These are phyloP conservation scores for Scleroderma citrinum DNA, from an alignment of 768 basidiomycete genomes.

Conservation along the genomic window DNA sequence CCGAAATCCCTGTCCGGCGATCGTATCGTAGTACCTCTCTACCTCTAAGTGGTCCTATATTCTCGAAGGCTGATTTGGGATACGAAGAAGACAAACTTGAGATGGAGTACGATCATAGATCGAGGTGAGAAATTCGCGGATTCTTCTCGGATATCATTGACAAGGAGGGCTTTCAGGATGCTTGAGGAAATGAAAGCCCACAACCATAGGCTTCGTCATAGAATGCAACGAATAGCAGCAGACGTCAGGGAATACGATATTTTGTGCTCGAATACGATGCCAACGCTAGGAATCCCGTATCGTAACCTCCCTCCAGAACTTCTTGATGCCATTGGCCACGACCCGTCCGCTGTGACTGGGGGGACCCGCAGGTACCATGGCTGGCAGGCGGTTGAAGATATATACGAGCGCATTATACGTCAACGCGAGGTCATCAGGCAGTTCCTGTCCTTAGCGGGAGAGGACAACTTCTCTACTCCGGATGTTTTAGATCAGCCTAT, in stretches of 20 bases:
- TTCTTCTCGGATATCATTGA: not conserved
- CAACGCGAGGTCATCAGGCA: conserved; percentile 51
- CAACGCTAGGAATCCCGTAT: conserved; percentile 42
- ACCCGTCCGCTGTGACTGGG: conserved; percentile 71
- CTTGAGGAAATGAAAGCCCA: conserved; percentile 53
- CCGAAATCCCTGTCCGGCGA: conserved; percentile 1
- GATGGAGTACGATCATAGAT: conserved; percentile 48
- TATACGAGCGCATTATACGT: conserved; percentile 52
- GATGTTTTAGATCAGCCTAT: conserved; percentile 53
- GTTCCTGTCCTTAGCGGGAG: conserved; percentile 33
- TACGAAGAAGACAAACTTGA: conserved; percentile 44
- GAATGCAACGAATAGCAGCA: conserved; percentile 58
- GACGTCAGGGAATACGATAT: conserved; percentile 62
- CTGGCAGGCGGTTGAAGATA: conserved; percentile 75
- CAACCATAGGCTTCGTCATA: conserved; percentile 63
- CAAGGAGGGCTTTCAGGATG: conserved; percentile 35
- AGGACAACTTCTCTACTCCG: conserved; percentile 8
- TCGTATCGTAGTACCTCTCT: conserved; percentile 33
- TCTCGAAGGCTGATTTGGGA: conserved; percentile 32
- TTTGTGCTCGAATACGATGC: conserved; percentile 47
- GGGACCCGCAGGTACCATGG: conserved; percentile 54
- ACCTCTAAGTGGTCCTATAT: conserved; percentile 24
- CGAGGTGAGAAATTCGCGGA: conserved; percentile 12
- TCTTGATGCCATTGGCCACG: conserved; percentile 68
- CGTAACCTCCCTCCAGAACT: conserved; percentile 56